A percentile compares a stretch with the other conserved stretches of the same genome.
These are phyloP conservation scores for Coniochaeta pulveracea DNA, from an alignment of 2,329 filamentous ascomycete species.

Conservation along the genomic window DNA sequence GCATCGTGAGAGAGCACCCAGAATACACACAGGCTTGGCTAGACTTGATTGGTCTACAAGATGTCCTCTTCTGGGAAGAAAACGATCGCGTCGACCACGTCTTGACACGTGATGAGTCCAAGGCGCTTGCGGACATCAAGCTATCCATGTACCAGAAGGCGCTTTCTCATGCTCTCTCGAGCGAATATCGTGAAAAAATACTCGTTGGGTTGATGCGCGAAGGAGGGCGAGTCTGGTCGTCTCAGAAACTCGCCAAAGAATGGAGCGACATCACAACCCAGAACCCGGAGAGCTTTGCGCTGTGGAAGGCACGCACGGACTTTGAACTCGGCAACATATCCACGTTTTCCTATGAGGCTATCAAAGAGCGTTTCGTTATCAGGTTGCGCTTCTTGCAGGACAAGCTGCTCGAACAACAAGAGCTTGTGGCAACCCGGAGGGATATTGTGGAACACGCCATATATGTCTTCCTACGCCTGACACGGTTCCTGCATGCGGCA, in stretches of 20 bases:
- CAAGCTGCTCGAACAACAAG: slow-evolving; percentile 6
- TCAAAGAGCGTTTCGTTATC: slow-evolving; percentile 46
- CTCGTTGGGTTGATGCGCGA: slow-evolving; percentile 62
- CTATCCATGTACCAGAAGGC: slow-evolving; percentile 72
- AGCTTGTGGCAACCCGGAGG: slow-evolving; percentile 2
- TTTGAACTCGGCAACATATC: slow-evolving; percentile 59
- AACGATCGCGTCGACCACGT: slow-evolving; percentile 30
- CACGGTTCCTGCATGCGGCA: slow-evolving; percentile 60
- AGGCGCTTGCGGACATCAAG: slow-evolving; percentile 67
- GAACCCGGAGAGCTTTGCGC: slow-evolving; percentile 40
- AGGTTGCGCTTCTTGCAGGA: slow-evolving; percentile 35
- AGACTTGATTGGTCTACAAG: slow-evolving; percentile 68
- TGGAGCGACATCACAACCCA: slow-evolving; percentile 51
- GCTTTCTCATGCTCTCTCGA: slow-evolving; percentile 39
- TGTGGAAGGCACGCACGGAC: slow-evolving; percentile 68
- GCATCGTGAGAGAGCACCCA: slow-evolving; percentile 53
- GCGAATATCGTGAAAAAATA: slow-evolving; percentile 44
- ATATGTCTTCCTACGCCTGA: slow-evolving; percentile 66
- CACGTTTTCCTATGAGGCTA: slow-evolving; percentile 55
- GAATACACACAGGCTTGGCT: slow-evolving; percentile 64
- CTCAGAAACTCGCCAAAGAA: slow-evolving; percentile 43
- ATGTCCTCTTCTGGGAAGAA: slow-evolving; percentile 47
- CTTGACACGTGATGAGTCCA: slow-evolving; percentile 48
- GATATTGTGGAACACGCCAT: slow-evolving; percentile 33
- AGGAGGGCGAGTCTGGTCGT: slow-evolving; percentile 63